Evolutionary conservation across 768 basidiomycete genomes (phyloP).

Genomic region (Russula emetica): DNA sequence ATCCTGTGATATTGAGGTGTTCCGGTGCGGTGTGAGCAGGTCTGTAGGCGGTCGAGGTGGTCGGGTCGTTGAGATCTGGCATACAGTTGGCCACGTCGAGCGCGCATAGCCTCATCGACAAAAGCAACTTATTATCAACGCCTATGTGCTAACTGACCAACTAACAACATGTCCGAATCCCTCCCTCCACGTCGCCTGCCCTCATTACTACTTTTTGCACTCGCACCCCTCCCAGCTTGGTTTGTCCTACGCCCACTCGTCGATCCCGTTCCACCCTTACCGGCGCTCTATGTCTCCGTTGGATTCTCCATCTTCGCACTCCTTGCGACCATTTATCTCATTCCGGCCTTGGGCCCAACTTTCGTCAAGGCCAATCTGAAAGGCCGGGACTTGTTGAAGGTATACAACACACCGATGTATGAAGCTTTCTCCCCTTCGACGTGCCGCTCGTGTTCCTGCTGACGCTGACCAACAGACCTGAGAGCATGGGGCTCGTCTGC

Average conservation of each 20-base stretch:
- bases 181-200: constrained; percentile 22
- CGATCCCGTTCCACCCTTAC: constrained; percentile 63
- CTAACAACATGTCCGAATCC: constrained; percentile 21
- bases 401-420: constrained; percentile 66
- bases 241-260: constrained; percentile 69
- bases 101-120: constrained; percentile 6
- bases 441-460: constrained; percentile 1
- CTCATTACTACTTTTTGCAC: constrained; percentile 46
- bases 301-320: constrained; percentile 86
- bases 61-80: constrained; percentile 22
- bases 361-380: constrained; percentile 80
- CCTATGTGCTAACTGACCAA: background rate
- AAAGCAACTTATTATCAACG: background rate
- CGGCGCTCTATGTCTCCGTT: constrained; percentile 69
- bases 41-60: constrained; percentile 8
- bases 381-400: constrained; percentile 86
- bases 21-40: constrained; percentile 5
- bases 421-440: constrained; percentile 30
- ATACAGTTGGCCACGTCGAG: constrained; percentile 18
- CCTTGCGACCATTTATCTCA: constrained; percentile 64
- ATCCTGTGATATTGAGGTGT: constrained; percentile 36
- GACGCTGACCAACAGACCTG: constrained; percentile 55
- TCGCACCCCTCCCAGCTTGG: constrained; percentile 68
- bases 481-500: constrained; percentile 88
- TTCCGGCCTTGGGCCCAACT: constrained; percentile 77